Percentiles rank a stretch among this genome's conserved stretches.
phyloP scores from a whole-genome alignment of 768 basidiomycete species.

The Amylocystis lapponica region DNA sequence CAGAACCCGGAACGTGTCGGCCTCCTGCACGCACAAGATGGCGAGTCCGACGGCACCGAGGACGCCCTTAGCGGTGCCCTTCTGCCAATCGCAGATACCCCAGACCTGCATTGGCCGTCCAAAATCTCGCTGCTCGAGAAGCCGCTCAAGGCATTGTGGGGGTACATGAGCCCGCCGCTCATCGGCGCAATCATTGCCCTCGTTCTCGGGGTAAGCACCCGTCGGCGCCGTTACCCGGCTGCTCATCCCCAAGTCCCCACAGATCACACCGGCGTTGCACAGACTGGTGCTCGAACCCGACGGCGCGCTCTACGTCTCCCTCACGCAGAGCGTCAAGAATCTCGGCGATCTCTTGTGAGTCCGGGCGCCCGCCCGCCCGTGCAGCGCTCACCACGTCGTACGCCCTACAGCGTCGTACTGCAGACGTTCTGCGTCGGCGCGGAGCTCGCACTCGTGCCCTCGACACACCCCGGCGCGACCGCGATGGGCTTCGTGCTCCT shows the following conservation, averaged over 20 bases:
- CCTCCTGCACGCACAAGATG: slow-evolving; percentile 17
- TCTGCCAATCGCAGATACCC: slow-evolving; percentile 16
- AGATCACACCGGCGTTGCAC: slow-evolving; percentile 20
- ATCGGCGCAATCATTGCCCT: slow-evolving; percentile 22
- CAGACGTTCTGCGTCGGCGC: slow-evolving; percentile 26
- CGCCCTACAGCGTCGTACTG: slow-evolving; percentile 16
- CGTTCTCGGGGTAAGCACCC: slow-evolving; percentile 16
- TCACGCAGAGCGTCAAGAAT: slow-evolving; percentile 19
- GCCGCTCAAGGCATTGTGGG: slow-evolving; percentile 13
- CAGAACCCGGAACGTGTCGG: slow-evolving; percentile 24
- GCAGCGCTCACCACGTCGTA: neutral
- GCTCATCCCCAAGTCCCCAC: neutral
- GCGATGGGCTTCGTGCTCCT: slow-evolving; percentile 17
- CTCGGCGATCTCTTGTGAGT: slow-evolving; percentile 25
- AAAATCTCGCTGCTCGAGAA: slow-evolving; percentile 12
- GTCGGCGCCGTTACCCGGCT: neutral
- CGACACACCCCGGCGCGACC: slow-evolving; percentile 11
- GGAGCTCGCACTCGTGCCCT: slow-evolving; percentile 20
- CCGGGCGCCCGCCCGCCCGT: neutral
- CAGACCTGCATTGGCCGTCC: slow-evolving; percentile 20
- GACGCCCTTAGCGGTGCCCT: slow-evolving; percentile 9
- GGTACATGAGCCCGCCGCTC: slow-evolving; percentile 21
- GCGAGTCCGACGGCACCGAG: slow-evolving; percentile 1
- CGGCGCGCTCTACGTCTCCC: slow-evolving; percentile 17
- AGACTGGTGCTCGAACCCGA: slow-evolving; percentile 14